These are phyloP conservation scores for Hamamelis virginiana DNA, from an alignment of 164 flowering plant genomes.

Conservation along the genomic window DNA sequence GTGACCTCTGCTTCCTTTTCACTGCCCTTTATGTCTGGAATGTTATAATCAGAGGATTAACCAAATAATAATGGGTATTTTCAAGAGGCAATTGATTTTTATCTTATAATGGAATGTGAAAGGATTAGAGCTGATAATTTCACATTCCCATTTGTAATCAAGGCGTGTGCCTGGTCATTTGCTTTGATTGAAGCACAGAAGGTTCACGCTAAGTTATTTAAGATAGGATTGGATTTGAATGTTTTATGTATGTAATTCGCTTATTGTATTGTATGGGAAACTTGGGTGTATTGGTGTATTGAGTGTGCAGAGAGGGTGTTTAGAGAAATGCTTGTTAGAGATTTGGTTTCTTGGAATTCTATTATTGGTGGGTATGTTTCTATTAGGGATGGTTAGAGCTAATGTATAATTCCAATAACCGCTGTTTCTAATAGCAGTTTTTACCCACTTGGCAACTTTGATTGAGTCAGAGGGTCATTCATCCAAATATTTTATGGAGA, in stretches of 20 bases:
- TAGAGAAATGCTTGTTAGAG: slow-evolving; percentile 49
- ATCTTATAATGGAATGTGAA: slow-evolving; percentile 27
- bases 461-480: too few relatives aligned
- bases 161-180: slow-evolving; percentile 42
- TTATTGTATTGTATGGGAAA: slow-evolving; percentile 57
- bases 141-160: slow-evolving; percentile 62
- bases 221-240: slow-evolving; percentile 50
- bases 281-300: slow-evolving; percentile 42
- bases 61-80: slow-evolving; percentile 34
- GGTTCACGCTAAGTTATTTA: slow-evolving; percentile 45
- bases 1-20: too few relatives aligned
- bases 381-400: slow-evolving; percentile 40
- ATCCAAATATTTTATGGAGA: too few relatives aligned
- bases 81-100: slow-evolving; percentile 34
- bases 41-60: slow-evolving; percentile 44
- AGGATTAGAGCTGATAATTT: slow-evolving; percentile 42
- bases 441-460: too few relatives aligned
- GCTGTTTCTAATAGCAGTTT: too few relatives aligned
- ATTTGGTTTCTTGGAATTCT: slow-evolving; percentile 76
- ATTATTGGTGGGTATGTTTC: slow-evolving; percentile 57
- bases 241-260: slow-evolving; percentile 53
- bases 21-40: slow-evolving; percentile 65
- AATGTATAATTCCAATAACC: too few relatives aligned
- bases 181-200: slow-evolving; percentile 38
- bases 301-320: slow-evolving; percentile 53